Evolutionary conservation across 2,329 filamentous ascomycete genomes (phyloP).

Genomic region (Paecilomyces sp.): DNA sequence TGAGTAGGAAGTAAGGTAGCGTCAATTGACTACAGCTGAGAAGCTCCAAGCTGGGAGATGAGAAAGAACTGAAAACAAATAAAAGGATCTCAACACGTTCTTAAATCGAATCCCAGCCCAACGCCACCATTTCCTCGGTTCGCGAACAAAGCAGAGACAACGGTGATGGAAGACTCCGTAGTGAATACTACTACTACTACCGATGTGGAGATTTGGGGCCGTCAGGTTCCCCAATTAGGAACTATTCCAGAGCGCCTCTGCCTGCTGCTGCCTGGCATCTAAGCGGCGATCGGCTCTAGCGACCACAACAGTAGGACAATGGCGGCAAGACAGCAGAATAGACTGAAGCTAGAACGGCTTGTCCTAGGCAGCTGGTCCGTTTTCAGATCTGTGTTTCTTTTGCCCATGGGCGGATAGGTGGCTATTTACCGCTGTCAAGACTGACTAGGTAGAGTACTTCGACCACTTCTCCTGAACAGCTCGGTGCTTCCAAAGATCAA

Average conservation of each 20-base stretch:
- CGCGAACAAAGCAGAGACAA: not conserved
- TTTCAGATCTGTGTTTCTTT: not conserved
- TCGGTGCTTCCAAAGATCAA: not conserved
- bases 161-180: not conserved
- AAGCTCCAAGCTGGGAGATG: not conserved
- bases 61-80: not conserved
- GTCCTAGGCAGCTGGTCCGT: not conserved
- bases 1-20: not conserved
- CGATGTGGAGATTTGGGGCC: not conserved
- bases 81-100: not conserved
- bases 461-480: not conserved
- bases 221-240: not conserved
- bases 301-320: too few species aligned
- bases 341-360: not conserved
- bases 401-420: not conserved
- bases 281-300: not conserved
- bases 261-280: not conserved
- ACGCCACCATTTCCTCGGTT: not conserved
- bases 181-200: too few species aligned
- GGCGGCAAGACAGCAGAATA: not conserved
- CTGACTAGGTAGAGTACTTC: too few species aligned
- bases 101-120: not conserved
- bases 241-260: not conserved
- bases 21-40: not conserved
- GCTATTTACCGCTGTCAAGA: too few species aligned